These are phyloP conservation scores for Populus nigra DNA, from an alignment of 345 rosid genomes.

Conservation along the genomic window DNA sequence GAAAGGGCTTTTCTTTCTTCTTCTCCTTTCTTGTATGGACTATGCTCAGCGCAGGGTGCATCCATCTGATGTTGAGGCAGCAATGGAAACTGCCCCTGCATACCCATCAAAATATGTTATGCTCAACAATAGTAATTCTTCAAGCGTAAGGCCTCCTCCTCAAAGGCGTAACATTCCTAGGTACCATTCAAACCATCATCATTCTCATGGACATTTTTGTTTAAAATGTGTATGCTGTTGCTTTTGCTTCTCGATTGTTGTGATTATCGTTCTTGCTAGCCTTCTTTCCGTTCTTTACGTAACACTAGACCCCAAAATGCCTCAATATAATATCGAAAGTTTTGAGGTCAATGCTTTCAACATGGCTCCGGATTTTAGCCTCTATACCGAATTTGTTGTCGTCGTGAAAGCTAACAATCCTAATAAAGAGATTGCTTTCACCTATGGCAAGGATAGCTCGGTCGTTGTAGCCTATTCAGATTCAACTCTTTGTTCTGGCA, in stretches of 20 bases:
- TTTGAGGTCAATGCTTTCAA: slow-evolving; percentile 36
- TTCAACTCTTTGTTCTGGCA: slow-evolving; percentile 38
- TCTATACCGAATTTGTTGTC: slow-evolving; percentile 35
- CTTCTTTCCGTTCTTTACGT: slow-evolving; percentile 19
- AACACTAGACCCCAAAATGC: slow-evolving; percentile 34
- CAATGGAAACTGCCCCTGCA: slow-evolving; percentile 23
- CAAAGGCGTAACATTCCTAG: slow-evolving; percentile 39
- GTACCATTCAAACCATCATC: slow-evolving; percentile 20
- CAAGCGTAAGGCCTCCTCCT: slow-evolving; percentile 37
- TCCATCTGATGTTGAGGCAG: slow-evolving; percentile 16
- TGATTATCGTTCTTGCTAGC: slow-evolving; percentile 29
- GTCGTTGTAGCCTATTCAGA: slow-evolving; percentile 32
- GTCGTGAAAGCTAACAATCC: slow-evolving; percentile 45
- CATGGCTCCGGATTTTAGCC: slow-evolving; percentile 35
- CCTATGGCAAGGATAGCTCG: slow-evolving; percentile 42
- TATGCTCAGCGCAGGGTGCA: slow-evolving; percentile 28
- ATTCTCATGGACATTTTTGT: slow-evolving; percentile 21
- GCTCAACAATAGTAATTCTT: slow-evolving; percentile 24
- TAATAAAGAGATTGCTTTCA: slow-evolving; percentile 29
- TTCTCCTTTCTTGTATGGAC: slow-evolving; percentile 23
- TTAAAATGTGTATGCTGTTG: slow-evolving; percentile 46
- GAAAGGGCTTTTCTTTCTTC: slow-evolving; percentile 12
- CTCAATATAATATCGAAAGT: slow-evolving; percentile 32
- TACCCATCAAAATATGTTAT: slow-evolving; percentile 39
- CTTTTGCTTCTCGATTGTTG: slow-evolving; percentile 37